These are phyloP conservation scores for Tricholoma flavovirens DNA, from an alignment of 768 basidiomycete genomes.

Conservation along the genomic window DNA sequence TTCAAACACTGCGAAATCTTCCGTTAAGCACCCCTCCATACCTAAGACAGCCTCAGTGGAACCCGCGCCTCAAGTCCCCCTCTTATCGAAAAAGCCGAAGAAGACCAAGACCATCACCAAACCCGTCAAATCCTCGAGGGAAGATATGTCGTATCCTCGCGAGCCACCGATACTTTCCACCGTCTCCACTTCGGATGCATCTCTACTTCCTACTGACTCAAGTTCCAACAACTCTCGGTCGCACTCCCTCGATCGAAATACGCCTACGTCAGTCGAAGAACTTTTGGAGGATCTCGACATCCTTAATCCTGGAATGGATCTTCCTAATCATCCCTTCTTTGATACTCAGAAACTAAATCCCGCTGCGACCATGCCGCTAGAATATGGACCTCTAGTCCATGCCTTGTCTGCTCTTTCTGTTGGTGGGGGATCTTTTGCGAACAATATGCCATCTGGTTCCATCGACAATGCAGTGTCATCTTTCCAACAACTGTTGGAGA, in stretches of 20 bases:
- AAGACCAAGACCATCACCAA: slow-evolving; percentile 67
- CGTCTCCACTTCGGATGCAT: slow-evolving; percentile 43
- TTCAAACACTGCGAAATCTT: slow-evolving; percentile 5
- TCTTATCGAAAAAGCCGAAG: slow-evolving; percentile 80
- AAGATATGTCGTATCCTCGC: slow-evolving; percentile 41
- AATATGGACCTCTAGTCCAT: slow-evolving; percentile 82
- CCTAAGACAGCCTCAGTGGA: slow-evolving; percentile 23
- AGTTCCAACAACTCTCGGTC: slow-evolving; percentile 55
- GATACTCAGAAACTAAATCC: slow-evolving; percentile 65
- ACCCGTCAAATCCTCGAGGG: slow-evolving; percentile 50
- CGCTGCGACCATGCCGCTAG: slow-evolving; percentile 73
- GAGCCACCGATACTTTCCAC: slow-evolving; percentile 39
- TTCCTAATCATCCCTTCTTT: slow-evolving; percentile 71
- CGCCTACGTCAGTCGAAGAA: slow-evolving; percentile 52
- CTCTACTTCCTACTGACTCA: slow-evolving; percentile 36
- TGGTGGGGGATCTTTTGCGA: slow-evolving; percentile 78
- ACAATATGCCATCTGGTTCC: slow-evolving; percentile 79
- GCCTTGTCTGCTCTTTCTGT: slow-evolving; percentile 83
- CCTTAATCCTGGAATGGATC: slow-evolving; percentile 55
- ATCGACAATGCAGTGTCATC: slow-evolving; percentile 88
- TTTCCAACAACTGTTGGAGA: slow-evolving; percentile 85
- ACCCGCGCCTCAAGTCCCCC: slow-evolving; percentile 55
- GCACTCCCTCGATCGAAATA: slow-evolving; percentile 49
- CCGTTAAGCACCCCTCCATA: slow-evolving; percentile 5
- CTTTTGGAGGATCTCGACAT: slow-evolving; percentile 64